A percentile compares a stretch with the other conserved stretches of the same genome.
These are phyloP conservation scores for Trichomonas gallinae DNA, from an alignment of 208 protist genomes.

Conservation along the genomic window DNA sequence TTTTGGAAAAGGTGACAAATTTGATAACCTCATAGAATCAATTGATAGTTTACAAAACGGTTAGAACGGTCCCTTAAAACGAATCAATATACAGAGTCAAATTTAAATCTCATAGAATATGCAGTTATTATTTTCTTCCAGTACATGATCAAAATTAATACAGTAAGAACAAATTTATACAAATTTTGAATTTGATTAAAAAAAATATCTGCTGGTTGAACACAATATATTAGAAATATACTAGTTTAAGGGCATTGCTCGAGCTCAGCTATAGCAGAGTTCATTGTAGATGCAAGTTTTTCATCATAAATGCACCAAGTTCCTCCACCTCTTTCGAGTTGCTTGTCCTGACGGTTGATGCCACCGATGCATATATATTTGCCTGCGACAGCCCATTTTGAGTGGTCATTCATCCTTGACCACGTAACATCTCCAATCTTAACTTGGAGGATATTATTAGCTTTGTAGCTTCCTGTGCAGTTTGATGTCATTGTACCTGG, in stretches of 20 bases:
- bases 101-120: too few species aligned
- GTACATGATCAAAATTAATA: too few species aligned
- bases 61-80: too few species aligned
- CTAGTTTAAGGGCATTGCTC: not conserved
- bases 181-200: too few species aligned
- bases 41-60: too few species aligned
- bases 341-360: not conserved
- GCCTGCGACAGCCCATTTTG: not conserved
- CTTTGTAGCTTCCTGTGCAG: not conserved
- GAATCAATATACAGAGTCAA: too few species aligned
- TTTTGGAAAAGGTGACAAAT: too few species aligned
- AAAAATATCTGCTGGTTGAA: too few species aligned
- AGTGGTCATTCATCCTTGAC: not conserved
- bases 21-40: too few species aligned
- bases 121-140: too few species aligned
- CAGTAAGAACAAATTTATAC: too few species aligned
- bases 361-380: not conserved
- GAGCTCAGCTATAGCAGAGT: not conserved
- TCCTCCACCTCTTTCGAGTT: not conserved
- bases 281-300: not conserved
- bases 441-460: not conserved
- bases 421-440: not conserved
- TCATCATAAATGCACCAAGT: not conserved
- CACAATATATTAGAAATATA: too few species aligned
- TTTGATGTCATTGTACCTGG: not conserved